Percentiles rank a stretch among this genome's conserved stretches.
Evolutionary conservation across 1,284 basidiomycete genomes (phyloP).

Genomic region (Ganoderma lucidum): DNA sequence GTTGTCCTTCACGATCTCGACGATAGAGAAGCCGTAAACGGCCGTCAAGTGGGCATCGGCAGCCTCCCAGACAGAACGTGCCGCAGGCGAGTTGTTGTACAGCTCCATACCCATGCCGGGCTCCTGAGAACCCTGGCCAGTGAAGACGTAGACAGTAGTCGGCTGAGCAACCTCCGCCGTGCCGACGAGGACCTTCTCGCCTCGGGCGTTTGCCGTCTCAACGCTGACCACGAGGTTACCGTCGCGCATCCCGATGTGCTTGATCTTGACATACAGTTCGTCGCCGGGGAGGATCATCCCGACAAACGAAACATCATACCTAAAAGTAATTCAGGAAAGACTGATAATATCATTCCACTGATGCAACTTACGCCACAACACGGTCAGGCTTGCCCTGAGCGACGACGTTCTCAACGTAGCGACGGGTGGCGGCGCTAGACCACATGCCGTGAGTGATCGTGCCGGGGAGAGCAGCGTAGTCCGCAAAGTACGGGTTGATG

Average conservation of each 20-base stretch:
- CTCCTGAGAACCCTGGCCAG: conserved; percentile 98
- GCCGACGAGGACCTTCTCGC: conserved; percentile 93
- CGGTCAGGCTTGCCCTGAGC: conserved; percentile 94
- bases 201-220: conserved; percentile 85
- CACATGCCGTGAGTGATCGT: conserved; percentile 99
- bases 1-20: conserved; percentile 98
- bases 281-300: conserved; percentile 98
- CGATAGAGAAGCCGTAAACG: conserved; percentile 97
- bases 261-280: conserved; percentile 87
- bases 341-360: conserved; percentile 10
- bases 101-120: conserved; percentile 99
- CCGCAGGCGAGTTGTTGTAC: conserved; percentile 92
- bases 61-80: conserved; percentile 96
- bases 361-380: conserved; percentile 76
- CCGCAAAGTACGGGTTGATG: conserved; percentile 97
- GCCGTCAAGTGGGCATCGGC: conserved; percentile 94
- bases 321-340: conserved; percentile 43
- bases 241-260: conserved; percentile 90
- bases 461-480: conserved; percentile 91
- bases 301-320: conserved; percentile 92
- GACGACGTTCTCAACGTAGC: conserved; percentile 93
- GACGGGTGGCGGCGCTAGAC: conserved; percentile 94
- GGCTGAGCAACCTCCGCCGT: conserved; percentile 94
- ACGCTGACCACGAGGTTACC: conserved; percentile 95
- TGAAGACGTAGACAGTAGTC: conserved; percentile 96